These are phyloP conservation scores for Carex scoparia DNA, from an alignment of 176 grass and related monocot genomes.

Conservation along the genomic window DNA sequence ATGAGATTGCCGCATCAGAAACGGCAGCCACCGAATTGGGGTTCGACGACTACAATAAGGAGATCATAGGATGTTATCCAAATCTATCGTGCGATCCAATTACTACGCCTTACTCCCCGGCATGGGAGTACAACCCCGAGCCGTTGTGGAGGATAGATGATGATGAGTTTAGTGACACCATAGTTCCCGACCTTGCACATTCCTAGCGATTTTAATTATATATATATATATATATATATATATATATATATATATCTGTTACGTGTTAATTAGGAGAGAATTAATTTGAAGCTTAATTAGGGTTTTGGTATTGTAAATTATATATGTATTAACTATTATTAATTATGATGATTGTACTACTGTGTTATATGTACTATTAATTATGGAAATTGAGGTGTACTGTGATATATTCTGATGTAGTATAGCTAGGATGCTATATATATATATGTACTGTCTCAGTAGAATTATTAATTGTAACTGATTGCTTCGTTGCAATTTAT, in stretches of 20 bases:
- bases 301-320: conserved; percentile 22
- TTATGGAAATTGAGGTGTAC: neutral
- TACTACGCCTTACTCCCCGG: conserved; percentile 37
- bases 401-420: neutral
- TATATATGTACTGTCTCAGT: neutral
- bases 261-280: neutral
- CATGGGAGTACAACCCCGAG: conserved; percentile 60
- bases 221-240: too few species aligned
- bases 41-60: conserved; percentile 35
- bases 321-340: neutral
- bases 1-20: conserved; percentile 56
- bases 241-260: neutral
- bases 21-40: conserved; percentile 20
- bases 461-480: neutral
- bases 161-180: conserved; percentile 59
- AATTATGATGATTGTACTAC: neutral
- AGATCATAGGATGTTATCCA: neutral
- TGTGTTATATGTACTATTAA: neutral
- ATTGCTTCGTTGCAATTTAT: conserved; percentile 6
- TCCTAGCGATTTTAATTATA: conserved; percentile 25
- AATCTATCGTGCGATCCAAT: neutral
- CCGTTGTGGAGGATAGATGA: conserved; percentile 84
- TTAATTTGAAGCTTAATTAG: neutral
- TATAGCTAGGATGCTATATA: neutral
- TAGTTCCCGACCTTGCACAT: conserved; percentile 30